A percentile compares a stretch with the other conserved stretches of the same genome.
Evolutionary conservation across 2,329 filamentous ascomycete genomes (phyloP).

Genomic region (Gaeumannomyces sp.): DNA sequence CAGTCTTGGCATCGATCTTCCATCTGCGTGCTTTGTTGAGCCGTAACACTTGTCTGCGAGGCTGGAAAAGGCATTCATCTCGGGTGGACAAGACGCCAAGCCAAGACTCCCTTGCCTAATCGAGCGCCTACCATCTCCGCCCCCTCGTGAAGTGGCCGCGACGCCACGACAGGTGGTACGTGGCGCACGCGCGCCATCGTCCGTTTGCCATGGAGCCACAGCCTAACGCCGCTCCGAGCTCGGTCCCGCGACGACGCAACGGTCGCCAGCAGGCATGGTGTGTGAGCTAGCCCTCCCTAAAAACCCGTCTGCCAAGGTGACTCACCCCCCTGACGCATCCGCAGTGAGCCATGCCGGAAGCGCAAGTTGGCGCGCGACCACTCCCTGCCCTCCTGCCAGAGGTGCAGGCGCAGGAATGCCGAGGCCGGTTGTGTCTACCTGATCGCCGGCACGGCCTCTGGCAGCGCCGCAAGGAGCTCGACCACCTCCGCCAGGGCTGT

Average conservation of each 20-base stretch:
- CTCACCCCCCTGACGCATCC: background rate
- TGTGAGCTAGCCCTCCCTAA: background rate
- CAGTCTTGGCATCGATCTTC: too few relatives aligned
- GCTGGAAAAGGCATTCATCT: too few relatives aligned
- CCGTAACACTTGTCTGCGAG: too few relatives aligned
- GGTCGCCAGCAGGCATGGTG: slow-evolving; percentile 10
- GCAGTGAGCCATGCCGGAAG: slow-evolving; percentile 8
- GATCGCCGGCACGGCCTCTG: background rate
- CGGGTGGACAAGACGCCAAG: too few relatives aligned
- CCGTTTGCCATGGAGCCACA: background rate
- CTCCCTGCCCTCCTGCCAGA: slow-evolving; percentile 8
- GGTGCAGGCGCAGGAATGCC: slow-evolving; percentile 10
- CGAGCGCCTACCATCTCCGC: too few relatives aligned
- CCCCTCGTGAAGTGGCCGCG: too few relatives aligned
- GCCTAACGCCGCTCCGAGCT: background rate
- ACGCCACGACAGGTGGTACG: too few relatives aligned
- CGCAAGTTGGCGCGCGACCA: slow-evolving; percentile 11
- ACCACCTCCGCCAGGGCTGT: background rate
- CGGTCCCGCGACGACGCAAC: slow-evolving; percentile 10
- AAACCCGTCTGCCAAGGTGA: background rate
- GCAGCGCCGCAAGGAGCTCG: background rate
- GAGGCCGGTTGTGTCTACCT: slow-evolving; percentile 7
- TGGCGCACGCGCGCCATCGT: too few relatives aligned
- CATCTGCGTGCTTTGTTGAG: too few relatives aligned
- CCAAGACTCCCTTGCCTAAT: too few relatives aligned